A percentile compares a stretch with the other conserved stretches of the same genome.
Conservation (phyloP, 2,329 filamentous ascomycete species). For the Apiospora arundinis region DNA sequence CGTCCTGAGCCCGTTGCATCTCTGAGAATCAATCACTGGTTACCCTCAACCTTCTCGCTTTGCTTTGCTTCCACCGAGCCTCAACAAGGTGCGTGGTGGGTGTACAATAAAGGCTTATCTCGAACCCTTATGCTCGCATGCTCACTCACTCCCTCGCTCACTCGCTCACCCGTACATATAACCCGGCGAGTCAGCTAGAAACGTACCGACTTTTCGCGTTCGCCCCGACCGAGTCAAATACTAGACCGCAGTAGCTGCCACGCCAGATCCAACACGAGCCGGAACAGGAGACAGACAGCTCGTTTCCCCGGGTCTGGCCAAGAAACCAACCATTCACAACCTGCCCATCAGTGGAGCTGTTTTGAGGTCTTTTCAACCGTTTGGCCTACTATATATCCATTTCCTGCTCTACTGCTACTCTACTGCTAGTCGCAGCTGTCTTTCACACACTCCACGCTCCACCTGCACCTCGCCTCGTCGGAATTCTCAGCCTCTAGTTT, state of each 20-base stretch:
- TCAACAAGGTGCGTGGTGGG: not conserved
- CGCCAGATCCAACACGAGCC: conserved; percentile 11
- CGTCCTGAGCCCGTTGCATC: not conserved
- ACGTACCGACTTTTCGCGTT: not conserved
- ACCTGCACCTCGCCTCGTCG: conserved; percentile 16
- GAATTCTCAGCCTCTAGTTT: conserved; percentile 19
- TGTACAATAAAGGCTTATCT: not conserved
- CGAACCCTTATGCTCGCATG: not conserved
- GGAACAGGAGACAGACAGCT: conserved; percentile 8
- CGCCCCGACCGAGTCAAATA: conserved; percentile 8
- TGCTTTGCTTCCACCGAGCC: not conserved
- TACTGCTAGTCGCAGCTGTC: not conserved
- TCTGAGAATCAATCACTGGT: not conserved
- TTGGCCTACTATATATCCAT: conserved; percentile 6
- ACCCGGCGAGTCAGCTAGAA: conserved; percentile 6
- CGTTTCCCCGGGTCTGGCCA: not conserved
- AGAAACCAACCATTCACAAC: not conserved
- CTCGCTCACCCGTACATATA: not conserved
- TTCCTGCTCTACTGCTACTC: not conserved
- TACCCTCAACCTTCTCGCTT: not conserved
- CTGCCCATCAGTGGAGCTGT: not conserved
- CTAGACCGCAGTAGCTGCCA: conserved; percentile 8
- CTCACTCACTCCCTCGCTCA: not conserved
- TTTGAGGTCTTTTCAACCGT: conserved; percentile 11
- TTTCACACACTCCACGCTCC: not conserved